Evolutionary conservation across 768 basidiomycete genomes (phyloP).

Genomic region (Tylopilus sp.): DNA sequence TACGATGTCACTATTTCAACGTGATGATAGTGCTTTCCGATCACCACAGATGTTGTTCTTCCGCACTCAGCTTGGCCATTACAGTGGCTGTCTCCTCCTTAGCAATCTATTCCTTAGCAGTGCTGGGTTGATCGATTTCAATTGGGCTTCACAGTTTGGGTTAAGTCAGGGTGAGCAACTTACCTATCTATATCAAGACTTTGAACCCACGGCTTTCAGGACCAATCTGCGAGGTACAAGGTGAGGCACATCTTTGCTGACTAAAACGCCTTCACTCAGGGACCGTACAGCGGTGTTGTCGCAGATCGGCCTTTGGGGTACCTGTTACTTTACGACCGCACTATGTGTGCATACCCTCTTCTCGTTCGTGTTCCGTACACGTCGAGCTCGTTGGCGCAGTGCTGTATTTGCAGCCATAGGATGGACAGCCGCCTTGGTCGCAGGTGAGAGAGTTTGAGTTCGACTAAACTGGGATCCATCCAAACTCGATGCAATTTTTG

Average conservation of each 20-base stretch:
- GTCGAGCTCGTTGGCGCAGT: constrained; percentile 49
- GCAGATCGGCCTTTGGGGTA: constrained; percentile 60
- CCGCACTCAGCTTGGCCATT: constrained; percentile 67
- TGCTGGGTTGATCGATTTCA: constrained; percentile 52
- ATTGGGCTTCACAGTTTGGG: constrained; percentile 44
- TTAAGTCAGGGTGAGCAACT: constrained; percentile 45
- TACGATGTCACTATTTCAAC: constrained; percentile 31
- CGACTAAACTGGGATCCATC: background rate
- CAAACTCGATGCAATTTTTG: constrained; percentile 16
- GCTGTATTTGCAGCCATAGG: constrained; percentile 43
- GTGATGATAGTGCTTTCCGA: constrained; percentile 27
- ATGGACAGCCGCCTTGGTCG: constrained; percentile 47
- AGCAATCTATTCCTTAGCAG: constrained; percentile 52
- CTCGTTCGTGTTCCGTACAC: constrained; percentile 56
- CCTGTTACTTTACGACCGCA: constrained; percentile 60
- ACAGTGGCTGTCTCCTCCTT: constrained; percentile 59
- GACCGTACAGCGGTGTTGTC: constrained; percentile 45
- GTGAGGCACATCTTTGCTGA: constrained; percentile 31
- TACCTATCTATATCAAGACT: background rate
- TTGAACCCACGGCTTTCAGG: constrained; percentile 32
- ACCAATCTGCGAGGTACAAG: constrained; percentile 55
- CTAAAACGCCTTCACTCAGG: background rate
- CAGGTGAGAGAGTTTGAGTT: constrained; percentile 42
- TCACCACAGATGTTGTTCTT: constrained; percentile 57
- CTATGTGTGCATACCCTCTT: constrained; percentile 69